phyloP scores from a whole-genome alignment of 225 moss, liverwort and hornwort genomes.

The Asterella californica region DNA sequence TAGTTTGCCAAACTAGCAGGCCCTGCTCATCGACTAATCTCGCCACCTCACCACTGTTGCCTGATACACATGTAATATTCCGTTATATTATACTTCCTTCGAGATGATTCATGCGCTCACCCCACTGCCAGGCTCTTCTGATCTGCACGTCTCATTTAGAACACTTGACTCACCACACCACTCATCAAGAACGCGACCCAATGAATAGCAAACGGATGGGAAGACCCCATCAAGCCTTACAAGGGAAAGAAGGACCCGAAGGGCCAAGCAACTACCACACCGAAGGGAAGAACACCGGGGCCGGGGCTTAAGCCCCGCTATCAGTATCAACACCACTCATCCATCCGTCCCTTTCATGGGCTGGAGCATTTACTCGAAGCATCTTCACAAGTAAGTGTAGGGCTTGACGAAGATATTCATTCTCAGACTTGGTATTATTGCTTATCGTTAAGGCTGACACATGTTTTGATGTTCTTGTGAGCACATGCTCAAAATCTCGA shows the following conservation, averaged over 20 bases:
- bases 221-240: no score
- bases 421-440: background rate
- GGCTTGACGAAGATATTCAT: background rate
- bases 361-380: background rate
- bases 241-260: no score
- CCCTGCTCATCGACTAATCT: background rate
- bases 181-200: background rate
- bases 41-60: background rate
- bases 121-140: background rate
- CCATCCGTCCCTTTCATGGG: background rate
- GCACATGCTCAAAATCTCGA: background rate
- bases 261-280: no score
- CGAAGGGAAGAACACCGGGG: no score
- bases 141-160: background rate
- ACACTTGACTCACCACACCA: background rate
- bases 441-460: constrained; percentile 4
- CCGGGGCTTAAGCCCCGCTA: no score
- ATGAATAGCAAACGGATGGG: no score
- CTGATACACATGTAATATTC: background rate
- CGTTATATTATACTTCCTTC: background rate
- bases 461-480: background rate
- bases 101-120: background rate
- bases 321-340: background rate
- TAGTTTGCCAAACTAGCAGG: background rate
- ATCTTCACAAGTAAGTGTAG: background rate